These are phyloP conservation scores for Chernovozyma aurita DNA, from an alignment of 1,139 yeast species.

Conservation along the genomic window DNA sequence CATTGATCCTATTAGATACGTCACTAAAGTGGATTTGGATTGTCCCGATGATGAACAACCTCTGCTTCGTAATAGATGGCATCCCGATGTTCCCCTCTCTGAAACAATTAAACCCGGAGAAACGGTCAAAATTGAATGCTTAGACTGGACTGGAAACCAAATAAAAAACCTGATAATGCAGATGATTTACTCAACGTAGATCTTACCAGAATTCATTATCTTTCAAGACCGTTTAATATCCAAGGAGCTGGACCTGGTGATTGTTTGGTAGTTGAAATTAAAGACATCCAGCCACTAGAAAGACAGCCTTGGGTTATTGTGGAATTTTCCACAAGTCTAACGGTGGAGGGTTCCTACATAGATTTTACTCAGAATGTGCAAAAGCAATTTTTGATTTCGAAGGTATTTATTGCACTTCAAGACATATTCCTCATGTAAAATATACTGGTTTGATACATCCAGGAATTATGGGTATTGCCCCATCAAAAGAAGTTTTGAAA, in stretches of 20 bases:
- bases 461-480: conserved; percentile 48
- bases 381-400: conserved; percentile 50
- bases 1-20: conserved; percentile 7
- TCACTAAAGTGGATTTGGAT: conserved; percentile 30
- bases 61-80: conserved; percentile 49
- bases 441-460: conserved; percentile 44
- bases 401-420: conserved; percentile 43
- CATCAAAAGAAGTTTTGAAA: conserved; percentile 34
- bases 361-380: conserved; percentile 45
- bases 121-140: conserved; percentile 43
- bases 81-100: conserved; percentile 43
- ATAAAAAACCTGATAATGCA: conserved; percentile 41
- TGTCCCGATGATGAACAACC: conserved; percentile 43
- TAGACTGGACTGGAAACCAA: conserved; percentile 53
- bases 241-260: conserved; percentile 46
- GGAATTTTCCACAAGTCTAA: conserved; percentile 44
- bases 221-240: conserved; percentile 45
- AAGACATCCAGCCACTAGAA: conserved; percentile 48
- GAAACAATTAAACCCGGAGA: conserved; percentile 36
- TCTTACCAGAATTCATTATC: conserved; percentile 40
- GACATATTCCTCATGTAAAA: conserved; percentile 46
- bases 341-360: conserved; percentile 48
- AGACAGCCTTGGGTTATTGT: conserved; percentile 49
- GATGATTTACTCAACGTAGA: conserved; percentile 44
- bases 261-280: conserved; percentile 43